phyloP scores from a whole-genome alignment of 345 rosid genomes.

The Geranium brycei region DNA sequence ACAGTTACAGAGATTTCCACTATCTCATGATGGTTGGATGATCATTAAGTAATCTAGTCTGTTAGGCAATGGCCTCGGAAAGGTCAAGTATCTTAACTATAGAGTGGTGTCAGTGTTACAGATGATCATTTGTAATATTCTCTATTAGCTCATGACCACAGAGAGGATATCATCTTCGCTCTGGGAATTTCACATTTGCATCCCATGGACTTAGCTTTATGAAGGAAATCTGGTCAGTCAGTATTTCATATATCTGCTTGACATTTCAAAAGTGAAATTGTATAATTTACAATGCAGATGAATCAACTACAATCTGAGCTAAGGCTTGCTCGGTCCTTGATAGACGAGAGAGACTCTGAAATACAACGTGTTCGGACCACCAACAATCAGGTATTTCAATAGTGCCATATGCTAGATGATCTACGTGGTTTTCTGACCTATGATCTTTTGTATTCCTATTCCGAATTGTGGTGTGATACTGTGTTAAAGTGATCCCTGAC shows the following conservation, averaged over 20 bases:
- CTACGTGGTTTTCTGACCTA: neutral
- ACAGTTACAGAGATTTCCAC: neutral
- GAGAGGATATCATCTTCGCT: too few species aligned
- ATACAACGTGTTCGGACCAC: slow-evolving; percentile 58
- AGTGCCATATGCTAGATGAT: neutral
- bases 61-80: too few species aligned
- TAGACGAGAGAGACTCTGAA: slow-evolving; percentile 83
- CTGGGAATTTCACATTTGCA: too few species aligned
- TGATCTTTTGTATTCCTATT: too few species aligned
- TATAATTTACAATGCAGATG: slow-evolving; percentile 34
- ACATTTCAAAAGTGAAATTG: neutral
- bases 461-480: neutral
- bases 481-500: neutral
- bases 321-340: slow-evolving; percentile 74
- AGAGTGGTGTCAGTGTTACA: too few species aligned
- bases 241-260: neutral
- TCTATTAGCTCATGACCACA: too few species aligned
- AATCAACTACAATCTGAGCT: slow-evolving; percentile 86
- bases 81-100: too few species aligned
- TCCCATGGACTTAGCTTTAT: too few species aligned
- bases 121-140: too few species aligned
- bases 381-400: slow-evolving; percentile 54
- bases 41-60: neutral
- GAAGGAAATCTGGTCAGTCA: neutral
- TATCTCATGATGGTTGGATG: neutral